These are phyloP conservation scores for Calonectria pseudoturangicola DNA, from an alignment of 2,329 filamentous ascomycete species.

Conservation along the genomic window DNA sequence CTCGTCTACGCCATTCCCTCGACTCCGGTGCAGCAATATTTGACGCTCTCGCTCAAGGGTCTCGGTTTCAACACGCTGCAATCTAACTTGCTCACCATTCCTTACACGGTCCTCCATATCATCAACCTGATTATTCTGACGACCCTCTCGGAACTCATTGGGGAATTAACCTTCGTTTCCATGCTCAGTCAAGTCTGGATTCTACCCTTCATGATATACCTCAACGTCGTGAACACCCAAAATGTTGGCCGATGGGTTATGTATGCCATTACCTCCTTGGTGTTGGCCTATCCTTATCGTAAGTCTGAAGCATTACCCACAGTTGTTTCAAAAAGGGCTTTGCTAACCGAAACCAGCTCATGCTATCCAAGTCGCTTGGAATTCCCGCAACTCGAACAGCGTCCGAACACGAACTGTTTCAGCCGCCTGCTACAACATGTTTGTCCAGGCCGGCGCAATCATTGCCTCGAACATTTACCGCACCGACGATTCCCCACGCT, in stretches of 20 bases:
- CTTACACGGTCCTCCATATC: constrained; percentile 67
- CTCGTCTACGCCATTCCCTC: constrained; percentile 68
- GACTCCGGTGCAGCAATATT: constrained; percentile 69
- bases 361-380: constrained; percentile 38
- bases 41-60: constrained; percentile 74
- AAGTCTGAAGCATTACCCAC: background rate
- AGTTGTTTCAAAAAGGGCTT: background rate
- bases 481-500: constrained; percentile 55
- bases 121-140: constrained; percentile 57
- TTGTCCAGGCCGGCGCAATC: constrained; percentile 58
- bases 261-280: constrained; percentile 34
- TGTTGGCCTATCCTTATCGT: constrained; percentile 37
- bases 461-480: constrained; percentile 64
- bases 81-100: constrained; percentile 79
- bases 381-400: constrained; percentile 73
- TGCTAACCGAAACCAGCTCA: constrained; percentile 27
- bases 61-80: constrained; percentile 77
- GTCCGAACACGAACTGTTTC: constrained; percentile 76
- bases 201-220: constrained; percentile 41
- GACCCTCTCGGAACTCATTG: constrained; percentile 60
- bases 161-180: constrained; percentile 56
- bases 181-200: constrained; percentile 40
- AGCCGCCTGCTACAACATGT: constrained; percentile 73
- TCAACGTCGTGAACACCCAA: constrained; percentile 33
- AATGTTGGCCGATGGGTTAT: constrained; percentile 34